A percentile compares a stretch with the other conserved stretches of the same genome.
Evolutionary conservation across 2,329 filamentous ascomycete genomes (phyloP).

Genomic region (Westerdykella sp.): DNA sequence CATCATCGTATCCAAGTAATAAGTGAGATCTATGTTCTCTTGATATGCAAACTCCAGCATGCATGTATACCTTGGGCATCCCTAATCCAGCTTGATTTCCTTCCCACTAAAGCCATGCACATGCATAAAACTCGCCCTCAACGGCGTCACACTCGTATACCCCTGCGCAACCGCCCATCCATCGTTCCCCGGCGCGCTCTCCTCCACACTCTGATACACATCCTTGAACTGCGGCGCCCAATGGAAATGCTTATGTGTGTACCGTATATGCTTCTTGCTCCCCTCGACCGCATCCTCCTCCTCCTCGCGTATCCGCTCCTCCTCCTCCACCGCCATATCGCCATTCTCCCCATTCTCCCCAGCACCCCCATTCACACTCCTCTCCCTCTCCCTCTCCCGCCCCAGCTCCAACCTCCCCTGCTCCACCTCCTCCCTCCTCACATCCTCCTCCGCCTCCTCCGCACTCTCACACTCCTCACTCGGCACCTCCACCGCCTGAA

Average conservation of each 20-base stretch:
- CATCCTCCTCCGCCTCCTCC: conserved; percentile 64
- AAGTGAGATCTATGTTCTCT: no score
- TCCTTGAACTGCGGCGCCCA: conserved; percentile 86
- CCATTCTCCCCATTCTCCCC: conserved; percentile 14
- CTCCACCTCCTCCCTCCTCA: conserved; percentile 57
- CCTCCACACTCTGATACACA: conserved; percentile 80
- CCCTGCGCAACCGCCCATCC: conserved; percentile 89
- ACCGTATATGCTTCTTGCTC: conserved; percentile 40
- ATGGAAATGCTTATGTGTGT: conserved; percentile 84
- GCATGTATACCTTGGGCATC: background rate
- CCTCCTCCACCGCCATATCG: conserved; percentile 25
- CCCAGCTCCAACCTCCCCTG: conserved; percentile 40
- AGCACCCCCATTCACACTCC: conserved; percentile 5
- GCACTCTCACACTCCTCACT: conserved; percentile 53
- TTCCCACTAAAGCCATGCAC: conserved; percentile 20
- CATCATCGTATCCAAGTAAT: no score
- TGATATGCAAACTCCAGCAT: no score
- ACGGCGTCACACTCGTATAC: conserved; percentile 80
- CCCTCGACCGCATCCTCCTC: no score
- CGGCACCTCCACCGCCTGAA: conserved; percentile 68
- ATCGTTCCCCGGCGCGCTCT: conserved; percentile 74
- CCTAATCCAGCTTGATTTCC: conserved; percentile 23
- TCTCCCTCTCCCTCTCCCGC: conserved; percentile 4
- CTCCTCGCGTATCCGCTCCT: no score
- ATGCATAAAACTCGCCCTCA: conserved; percentile 91